Conservation (phyloP, 176 grass and related monocot species). For the Avena insularis region DNA sequence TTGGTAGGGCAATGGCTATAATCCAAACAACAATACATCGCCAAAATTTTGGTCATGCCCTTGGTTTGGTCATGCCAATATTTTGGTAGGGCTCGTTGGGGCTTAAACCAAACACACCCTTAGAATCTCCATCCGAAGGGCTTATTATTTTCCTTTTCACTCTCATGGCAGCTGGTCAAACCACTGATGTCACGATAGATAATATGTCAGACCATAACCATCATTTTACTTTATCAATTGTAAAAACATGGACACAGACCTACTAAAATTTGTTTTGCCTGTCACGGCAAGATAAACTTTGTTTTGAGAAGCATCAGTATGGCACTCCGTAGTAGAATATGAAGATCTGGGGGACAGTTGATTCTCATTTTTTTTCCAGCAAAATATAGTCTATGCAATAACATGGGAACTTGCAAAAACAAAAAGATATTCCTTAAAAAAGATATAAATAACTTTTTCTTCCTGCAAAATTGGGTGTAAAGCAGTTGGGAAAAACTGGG, state of each 20-base stretch:
- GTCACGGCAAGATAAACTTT: background rate
- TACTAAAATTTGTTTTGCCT: background rate
- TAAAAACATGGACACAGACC: background rate
- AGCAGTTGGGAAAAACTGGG: slow-evolving; percentile 53
- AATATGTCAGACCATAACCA: background rate
- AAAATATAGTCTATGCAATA: background rate
- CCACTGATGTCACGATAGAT: background rate
- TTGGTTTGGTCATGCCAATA: too few relatives aligned
- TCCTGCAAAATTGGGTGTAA: slow-evolving; percentile 38
- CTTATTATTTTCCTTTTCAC: background rate
- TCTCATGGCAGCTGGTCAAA: background rate
- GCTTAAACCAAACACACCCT: too few relatives aligned
- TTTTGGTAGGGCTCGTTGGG: too few relatives aligned
- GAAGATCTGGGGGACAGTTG: background rate
- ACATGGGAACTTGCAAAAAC: background rate
- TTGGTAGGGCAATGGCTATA: too few relatives aligned
- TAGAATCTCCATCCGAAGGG: background rate
- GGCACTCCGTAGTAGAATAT: background rate
- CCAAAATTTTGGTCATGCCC: too few relatives aligned
- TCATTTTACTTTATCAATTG: background rate
- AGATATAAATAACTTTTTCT: background rate
- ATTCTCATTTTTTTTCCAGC: background rate
- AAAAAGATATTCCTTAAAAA: background rate
- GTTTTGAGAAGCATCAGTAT: background rate
- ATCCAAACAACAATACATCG: too few relatives aligned